A percentile compares a stretch with the other conserved stretches of the same genome.
These are phyloP conservation scores for Clonostachys chloroleuca DNA, from an alignment of 2,329 filamentous ascomycete species.

Conservation along the genomic window DNA sequence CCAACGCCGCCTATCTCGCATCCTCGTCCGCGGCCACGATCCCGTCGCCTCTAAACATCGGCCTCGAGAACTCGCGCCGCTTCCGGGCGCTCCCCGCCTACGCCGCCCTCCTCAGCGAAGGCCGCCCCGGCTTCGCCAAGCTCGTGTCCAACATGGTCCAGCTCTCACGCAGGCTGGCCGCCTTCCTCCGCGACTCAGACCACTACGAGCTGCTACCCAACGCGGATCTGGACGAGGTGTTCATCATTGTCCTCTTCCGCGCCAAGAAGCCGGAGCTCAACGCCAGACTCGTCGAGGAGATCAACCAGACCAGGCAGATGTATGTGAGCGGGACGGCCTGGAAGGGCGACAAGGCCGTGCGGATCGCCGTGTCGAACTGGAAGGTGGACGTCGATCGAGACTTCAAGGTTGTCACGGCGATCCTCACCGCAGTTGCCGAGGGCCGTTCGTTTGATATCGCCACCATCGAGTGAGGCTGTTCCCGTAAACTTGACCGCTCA, in stretches of 20 bases:
- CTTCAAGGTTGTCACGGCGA: constrained; percentile 55
- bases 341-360: constrained; percentile 67
- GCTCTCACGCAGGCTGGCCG: constrained; percentile 64
- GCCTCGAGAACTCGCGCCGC: constrained; percentile 85
- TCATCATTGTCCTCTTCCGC: constrained; percentile 71
- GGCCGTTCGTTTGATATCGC: constrained; percentile 15
- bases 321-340: constrained; percentile 82
- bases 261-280: constrained; percentile 64
- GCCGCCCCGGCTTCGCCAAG: constrained; percentile 59
- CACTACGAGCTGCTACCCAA: constrained; percentile 64
- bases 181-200: constrained; percentile 54
- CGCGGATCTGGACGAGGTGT: constrained; percentile 42
- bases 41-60: constrained; percentile 80
- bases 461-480: too few relatives aligned
- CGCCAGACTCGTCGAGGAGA: constrained; percentile 57
- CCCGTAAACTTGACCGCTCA: too few relatives aligned
- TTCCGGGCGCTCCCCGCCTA: constrained; percentile 92
- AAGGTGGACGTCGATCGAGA: constrained; percentile 67
- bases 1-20: constrained; percentile 77
- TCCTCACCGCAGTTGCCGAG: constrained; percentile 49
- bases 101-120: constrained; percentile 71
- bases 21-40: constrained; percentile 37
- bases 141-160: constrained; percentile 71
- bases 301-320: constrained; percentile 71
- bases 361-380: constrained; percentile 89